Evolutionary conservation across 106 monocot species (phyloP).

Genomic region (Allium cepa): DNA sequence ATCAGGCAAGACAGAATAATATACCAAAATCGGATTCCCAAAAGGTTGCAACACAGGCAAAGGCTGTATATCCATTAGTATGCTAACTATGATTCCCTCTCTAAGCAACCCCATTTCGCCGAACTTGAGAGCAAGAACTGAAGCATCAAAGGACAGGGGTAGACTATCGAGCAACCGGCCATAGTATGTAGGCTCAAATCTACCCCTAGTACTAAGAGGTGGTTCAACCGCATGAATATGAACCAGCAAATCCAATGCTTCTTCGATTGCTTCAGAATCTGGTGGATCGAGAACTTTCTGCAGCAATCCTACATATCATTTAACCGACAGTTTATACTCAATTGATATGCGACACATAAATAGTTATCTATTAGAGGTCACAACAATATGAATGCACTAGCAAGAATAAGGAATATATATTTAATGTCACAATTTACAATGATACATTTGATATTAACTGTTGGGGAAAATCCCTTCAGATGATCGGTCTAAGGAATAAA

Average conservation of each 20-base stretch:
- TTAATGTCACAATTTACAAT: not conserved
- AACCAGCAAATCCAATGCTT: constrained; percentile 52
- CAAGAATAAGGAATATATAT: not conserved
- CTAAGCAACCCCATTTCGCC: constrained; percentile 52
- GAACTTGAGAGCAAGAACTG: constrained; percentile 64
- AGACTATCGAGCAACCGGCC: constrained; percentile 66
- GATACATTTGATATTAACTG: not conserved
- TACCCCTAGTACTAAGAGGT: constrained; percentile 23
- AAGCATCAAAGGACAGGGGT: constrained; percentile 72
- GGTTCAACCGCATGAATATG: constrained; percentile 54
- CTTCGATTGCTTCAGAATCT: constrained; percentile 36
- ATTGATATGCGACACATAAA: not conserved
- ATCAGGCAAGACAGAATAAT: not conserved
- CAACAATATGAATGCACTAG: not conserved
- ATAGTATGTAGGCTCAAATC: constrained; percentile 75
- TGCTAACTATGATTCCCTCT: constrained; percentile 65
- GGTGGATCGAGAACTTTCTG: constrained; percentile 82
- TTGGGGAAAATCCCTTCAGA: too few species aligned
- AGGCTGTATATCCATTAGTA: constrained; percentile 70
- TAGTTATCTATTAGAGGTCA: not conserved
- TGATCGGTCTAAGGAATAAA: too few species aligned
- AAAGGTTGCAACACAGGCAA: constrained; percentile 73
- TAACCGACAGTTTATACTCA: not conserved
- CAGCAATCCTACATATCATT: constrained; percentile 36
- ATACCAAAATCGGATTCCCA: constrained; percentile 52